phyloP scores from a whole-genome alignment of 2,329 filamentous ascomycete species.

The Beauveria scarabaeidicola region DNA sequence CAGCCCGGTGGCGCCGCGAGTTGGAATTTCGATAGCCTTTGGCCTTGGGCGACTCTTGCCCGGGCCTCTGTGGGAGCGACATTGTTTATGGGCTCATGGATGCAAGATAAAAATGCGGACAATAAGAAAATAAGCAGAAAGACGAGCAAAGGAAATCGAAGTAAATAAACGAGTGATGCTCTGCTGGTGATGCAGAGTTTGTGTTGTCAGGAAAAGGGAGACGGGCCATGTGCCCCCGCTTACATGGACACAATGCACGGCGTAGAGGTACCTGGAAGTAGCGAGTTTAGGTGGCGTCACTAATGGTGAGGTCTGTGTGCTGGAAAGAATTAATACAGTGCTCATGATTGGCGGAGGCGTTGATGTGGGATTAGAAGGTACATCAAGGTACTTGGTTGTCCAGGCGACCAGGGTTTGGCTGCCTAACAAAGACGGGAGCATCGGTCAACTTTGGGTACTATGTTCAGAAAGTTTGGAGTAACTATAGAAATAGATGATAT shows the following conservation, averaged over 20 bases:
- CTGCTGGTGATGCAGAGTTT: slow-evolving; percentile 9
- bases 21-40: slow-evolving; percentile 4
- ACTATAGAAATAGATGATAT: not conserved
- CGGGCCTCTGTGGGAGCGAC: slow-evolving; percentile 9
- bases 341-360: not conserved
- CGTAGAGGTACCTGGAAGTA: not conserved
- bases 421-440: not conserved
- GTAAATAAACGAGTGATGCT: slow-evolving; percentile 8
- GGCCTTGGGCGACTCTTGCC: not conserved
- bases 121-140: not conserved
- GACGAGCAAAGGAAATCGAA: not conserved
- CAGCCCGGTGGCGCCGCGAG: slow-evolving; percentile 2
- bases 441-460: not conserved
- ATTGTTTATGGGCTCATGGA: slow-evolving; percentile 4
- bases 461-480: not conserved
- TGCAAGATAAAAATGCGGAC: not conserved
- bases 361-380: not conserved
- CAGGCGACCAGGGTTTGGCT: not conserved
- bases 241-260: not conserved
- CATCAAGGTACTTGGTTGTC: slow-evolving; percentile 7
- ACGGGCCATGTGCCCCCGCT: not conserved
- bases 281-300: not conserved
- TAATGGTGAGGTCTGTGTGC: not conserved
- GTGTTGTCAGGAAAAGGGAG: slow-evolving; percentile 11
- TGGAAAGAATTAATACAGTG: not conserved